Conservation (phyloP, 768 basidiomycete species). For the Collybia sp. region DNA sequence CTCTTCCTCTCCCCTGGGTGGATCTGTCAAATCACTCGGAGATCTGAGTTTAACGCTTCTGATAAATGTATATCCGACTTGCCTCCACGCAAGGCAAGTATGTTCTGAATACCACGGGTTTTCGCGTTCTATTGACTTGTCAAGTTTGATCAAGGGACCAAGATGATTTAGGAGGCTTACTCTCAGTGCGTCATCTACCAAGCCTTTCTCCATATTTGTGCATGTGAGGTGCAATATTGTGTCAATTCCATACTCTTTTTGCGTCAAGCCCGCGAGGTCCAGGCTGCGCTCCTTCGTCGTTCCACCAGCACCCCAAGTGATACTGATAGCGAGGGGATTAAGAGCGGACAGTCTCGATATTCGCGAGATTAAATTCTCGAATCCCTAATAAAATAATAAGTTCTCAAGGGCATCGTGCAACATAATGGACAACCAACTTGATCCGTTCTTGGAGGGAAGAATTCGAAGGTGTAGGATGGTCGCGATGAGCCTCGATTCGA, state of each 20-base stretch:
- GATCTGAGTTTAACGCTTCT: not conserved
- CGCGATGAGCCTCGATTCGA: slow-evolving; percentile 28
- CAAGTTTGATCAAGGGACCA: slow-evolving; percentile 4
- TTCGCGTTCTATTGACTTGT: slow-evolving; percentile 58
- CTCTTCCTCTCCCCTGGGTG: slow-evolving; percentile 90
- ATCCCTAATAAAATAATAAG: slow-evolving; percentile 50
- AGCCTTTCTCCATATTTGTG: slow-evolving; percentile 91
- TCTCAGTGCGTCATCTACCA: slow-evolving; percentile 80
- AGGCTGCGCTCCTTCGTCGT: slow-evolving; percentile 84
- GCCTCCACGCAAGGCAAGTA: slow-evolving; percentile 93
- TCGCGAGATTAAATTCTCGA: slow-evolving; percentile 86
- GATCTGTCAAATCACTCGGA: slow-evolving; percentile 51
- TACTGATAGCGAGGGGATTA: slow-evolving; percentile 78
- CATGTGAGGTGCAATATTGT: slow-evolving; percentile 94
- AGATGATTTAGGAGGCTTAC: slow-evolving; percentile 34
- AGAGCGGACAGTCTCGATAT: slow-evolving; percentile 78
- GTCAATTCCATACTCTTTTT: slow-evolving; percentile 71
- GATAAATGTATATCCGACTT: slow-evolving; percentile 12
- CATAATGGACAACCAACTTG: slow-evolving; percentile 41
- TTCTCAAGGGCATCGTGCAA: not conserved
- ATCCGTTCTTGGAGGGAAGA: slow-evolving; percentile 95
- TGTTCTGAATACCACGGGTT: slow-evolving; percentile 76
- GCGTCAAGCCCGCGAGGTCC: slow-evolving; percentile 78
- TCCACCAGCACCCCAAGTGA: slow-evolving; percentile 99
- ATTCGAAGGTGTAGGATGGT: slow-evolving; percentile 94